Conservation (phyloP, 1,139 yeast species). For the Kodamaea ohmeri region DNA sequence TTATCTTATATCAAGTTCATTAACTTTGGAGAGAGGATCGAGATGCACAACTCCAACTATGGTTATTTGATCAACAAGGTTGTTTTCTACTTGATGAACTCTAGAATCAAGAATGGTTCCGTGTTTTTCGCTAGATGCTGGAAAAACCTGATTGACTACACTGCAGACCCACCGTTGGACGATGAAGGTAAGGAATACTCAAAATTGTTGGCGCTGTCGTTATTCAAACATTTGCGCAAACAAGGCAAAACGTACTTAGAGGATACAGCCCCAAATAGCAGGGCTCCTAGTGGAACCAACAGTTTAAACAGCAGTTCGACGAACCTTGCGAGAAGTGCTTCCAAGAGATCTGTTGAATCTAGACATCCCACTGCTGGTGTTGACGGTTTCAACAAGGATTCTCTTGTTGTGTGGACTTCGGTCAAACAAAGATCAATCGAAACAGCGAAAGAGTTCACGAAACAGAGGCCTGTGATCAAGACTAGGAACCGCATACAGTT, state of each 20-base stretch:
- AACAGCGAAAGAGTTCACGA: slow-evolving; percentile 66
- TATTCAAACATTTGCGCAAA: slow-evolving; percentile 33
- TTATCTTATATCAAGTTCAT: slow-evolving; percentile 78
- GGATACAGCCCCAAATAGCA: slow-evolving; percentile 5
- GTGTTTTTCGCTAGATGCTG: slow-evolving; percentile 86
- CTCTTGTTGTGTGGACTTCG: slow-evolving; percentile 88
- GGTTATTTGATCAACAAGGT: slow-evolving; percentile 90
- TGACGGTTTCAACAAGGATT: slow-evolving; percentile 46
- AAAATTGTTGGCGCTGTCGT: slow-evolving; percentile 36
- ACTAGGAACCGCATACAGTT: slow-evolving; percentile 77
- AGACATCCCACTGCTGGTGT: slow-evolving; percentile 49
- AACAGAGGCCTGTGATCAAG: slow-evolving; percentile 40
- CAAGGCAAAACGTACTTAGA: slow-evolving; percentile 33
- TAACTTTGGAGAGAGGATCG: slow-evolving; percentile 86
- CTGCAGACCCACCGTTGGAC: slow-evolving; percentile 66
- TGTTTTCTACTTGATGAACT: slow-evolving; percentile 84
- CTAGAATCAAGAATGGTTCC: slow-evolving; percentile 79
- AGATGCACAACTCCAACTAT: slow-evolving; percentile 74
- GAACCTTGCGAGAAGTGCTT: slow-evolving; percentile 35
- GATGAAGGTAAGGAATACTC: slow-evolving; percentile 57
- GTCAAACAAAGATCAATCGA: slow-evolving; percentile 81
- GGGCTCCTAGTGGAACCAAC: slow-evolving; percentile 8
- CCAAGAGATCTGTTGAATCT: slow-evolving; percentile 22
- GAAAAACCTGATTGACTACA: slow-evolving; percentile 53
- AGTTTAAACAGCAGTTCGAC: slow-evolving; percentile 9